Evolutionary conservation across 1,284 basidiomycete species (phyloP).

Genomic region (Irpex lacteus): DNA sequence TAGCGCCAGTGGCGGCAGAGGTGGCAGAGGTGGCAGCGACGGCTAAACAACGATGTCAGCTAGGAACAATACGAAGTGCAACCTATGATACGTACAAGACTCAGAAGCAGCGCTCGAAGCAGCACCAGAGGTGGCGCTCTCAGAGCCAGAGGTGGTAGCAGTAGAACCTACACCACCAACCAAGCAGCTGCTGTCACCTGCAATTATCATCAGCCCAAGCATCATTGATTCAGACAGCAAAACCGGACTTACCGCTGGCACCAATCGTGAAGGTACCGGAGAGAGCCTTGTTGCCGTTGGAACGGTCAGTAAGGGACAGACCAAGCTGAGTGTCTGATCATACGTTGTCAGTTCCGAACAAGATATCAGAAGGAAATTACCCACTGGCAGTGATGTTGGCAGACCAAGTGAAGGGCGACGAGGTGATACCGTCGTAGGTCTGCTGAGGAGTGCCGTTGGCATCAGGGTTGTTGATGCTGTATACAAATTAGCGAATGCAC

Average conservation of each 20-base stretch:
- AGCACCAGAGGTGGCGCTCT: neutral
- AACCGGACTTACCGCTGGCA: slow-evolving; percentile 36
- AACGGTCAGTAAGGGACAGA: slow-evolving; percentile 48
- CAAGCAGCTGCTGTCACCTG: slow-evolving; percentile 35
- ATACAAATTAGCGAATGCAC: neutral
- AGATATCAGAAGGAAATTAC: slow-evolving; percentile 4
- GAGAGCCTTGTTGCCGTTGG: slow-evolving; percentile 43
- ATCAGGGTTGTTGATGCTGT: slow-evolving; percentile 26
- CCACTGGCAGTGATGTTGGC: slow-evolving; percentile 24
- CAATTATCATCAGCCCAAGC: slow-evolving; percentile 5
- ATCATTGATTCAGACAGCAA: neutral
- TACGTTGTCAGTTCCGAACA: neutral
- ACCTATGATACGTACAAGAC: neutral
- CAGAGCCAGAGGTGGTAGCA: slow-evolving; percentile 22
- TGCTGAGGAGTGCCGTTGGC: slow-evolving; percentile 23
- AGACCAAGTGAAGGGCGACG: slow-evolving; percentile 26
- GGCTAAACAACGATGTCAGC: neutral
- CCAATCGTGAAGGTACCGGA: slow-evolving; percentile 49
- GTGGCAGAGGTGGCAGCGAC: neutral
- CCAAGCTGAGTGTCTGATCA: slow-evolving; percentile 44
- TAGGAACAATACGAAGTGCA: neutral
- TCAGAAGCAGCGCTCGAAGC: neutral
- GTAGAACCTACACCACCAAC: slow-evolving; percentile 48
- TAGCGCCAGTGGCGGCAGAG: slow-evolving; percentile 1
- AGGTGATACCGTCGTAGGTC: slow-evolving; percentile 22